Conservation (phyloP, 208 protist genomes). For the Acanthamoeba castellanii region DNA sequence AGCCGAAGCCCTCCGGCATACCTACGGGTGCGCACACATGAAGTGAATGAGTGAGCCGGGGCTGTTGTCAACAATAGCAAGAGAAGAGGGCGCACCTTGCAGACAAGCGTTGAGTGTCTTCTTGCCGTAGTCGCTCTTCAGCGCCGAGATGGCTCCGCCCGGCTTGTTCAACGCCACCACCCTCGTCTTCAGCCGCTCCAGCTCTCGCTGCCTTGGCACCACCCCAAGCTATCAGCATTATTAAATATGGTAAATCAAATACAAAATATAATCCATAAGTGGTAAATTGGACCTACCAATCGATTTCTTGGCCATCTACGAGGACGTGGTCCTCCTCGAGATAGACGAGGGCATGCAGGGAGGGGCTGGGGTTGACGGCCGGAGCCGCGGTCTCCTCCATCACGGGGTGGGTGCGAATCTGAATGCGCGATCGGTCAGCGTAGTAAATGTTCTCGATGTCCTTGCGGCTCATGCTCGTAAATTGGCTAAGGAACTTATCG, state of each 20-base stretch:
- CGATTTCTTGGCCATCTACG: constrained; percentile 19
- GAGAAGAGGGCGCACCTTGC: not conserved
- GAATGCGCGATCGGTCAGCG: not conserved
- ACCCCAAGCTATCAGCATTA: not conserved
- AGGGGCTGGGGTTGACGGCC: not conserved
- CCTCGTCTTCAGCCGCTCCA: not conserved
- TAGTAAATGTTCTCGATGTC: constrained; percentile 23
- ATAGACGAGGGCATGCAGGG: constrained; percentile 11
- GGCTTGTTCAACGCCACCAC: constrained; percentile 40
- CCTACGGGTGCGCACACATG: not conserved
- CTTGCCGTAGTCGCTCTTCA: constrained; percentile 1
- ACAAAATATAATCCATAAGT: not conserved
- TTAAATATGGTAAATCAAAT: too few species aligned
- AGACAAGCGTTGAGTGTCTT: not conserved
- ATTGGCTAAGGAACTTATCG: constrained; percentile 12
- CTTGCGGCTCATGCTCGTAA: not conserved
- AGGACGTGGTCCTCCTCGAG: constrained; percentile 44
- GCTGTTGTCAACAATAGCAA: not conserved
- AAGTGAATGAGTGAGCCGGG: too few species aligned
- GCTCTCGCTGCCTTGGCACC: not conserved
- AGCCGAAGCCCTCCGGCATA: not conserved
- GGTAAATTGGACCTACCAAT: not conserved
- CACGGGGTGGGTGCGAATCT: not conserved
- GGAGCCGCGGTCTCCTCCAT: not conserved
- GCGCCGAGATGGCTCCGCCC: not conserved